Evolutionary conservation across 2,329 filamentous ascomycete genomes (phyloP), one percentile per base, ranked within the genome.

Genomic region (Ophiostoma ips): DNA sequence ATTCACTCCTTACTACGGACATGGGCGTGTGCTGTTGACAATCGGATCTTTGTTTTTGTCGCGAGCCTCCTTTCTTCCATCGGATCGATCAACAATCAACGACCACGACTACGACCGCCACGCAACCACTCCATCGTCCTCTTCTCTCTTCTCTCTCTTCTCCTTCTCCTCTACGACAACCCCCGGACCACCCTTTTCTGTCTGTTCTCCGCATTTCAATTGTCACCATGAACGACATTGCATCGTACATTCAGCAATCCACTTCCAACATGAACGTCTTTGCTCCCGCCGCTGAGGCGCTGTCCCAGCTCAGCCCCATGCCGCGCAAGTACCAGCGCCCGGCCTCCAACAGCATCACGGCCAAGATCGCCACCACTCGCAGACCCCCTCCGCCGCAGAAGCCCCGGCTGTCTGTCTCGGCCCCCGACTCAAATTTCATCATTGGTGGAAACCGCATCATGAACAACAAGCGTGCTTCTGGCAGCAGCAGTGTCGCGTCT

Each of bases 401-500:
- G 48, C 51, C 50, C 19, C 50, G 49, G 6, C 34, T 56, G 12
- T 38, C 51, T 2, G 52, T 51, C 0, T 35, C 50, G 3, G 54
- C 59, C 35, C 56, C 49, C 5, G 34, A 52, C 3, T 56, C 60
- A 36, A 56, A 56, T 16, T 58, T 51, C 33, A 55, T 43, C 15
- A 43, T 43, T 12, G 40, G 40, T 24, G 40, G 40, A 4, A 43
- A 43, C 40, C 40, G 40, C 53, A 6, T 50, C 47, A 28, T 40
- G 52, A 55, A 37, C 53, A 41, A 10, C 33, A 50, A 8, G 34
- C 33, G 28, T 16, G 11, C 21, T 24, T 18, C 18, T 45, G 24
- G 38, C 21, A 19, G 40, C 41, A 64, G 85, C 47, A 83, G 83
- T 55, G 78, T 95, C 60, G 77, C 87, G 47, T 75, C 74, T 30